Conservation (phyloP, 139 green algal genomes). For the Nannochloris sp. region DNA sequence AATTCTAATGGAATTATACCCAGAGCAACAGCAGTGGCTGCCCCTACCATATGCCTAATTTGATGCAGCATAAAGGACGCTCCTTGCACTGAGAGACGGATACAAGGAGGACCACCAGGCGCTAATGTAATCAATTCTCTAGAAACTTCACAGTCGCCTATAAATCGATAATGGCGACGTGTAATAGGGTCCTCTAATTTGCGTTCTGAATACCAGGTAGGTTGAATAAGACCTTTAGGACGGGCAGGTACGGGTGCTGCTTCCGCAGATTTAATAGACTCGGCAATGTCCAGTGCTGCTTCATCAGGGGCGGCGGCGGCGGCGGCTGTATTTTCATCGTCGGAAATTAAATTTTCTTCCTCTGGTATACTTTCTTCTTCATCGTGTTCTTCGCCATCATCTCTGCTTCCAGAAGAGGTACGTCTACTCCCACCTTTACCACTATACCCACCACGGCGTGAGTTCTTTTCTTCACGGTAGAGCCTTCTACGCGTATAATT, state of each 20-base stretch:
- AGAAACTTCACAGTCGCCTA: conserved; percentile 11
- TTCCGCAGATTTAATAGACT: not conserved
- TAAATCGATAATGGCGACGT: not conserved
- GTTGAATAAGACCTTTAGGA: not conserved
- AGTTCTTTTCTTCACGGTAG: conserved; percentile 23
- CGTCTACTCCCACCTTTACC: too few species aligned
- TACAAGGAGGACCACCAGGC: conserved; percentile 40
- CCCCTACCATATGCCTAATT: conserved; percentile 72
- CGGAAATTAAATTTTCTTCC: not conserved
- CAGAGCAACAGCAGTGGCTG: conserved; percentile 51
- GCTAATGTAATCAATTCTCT: conserved; percentile 24
- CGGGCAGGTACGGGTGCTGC: not conserved
- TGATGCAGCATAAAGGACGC: conserved; percentile 76
- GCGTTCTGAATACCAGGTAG: not conserved
- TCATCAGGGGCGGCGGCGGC: not conserved
- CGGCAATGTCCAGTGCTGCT: not conserved
- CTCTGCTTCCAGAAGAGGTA: not conserved
- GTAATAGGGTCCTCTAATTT: not conserved
- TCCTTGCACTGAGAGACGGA: conserved; percentile 42
- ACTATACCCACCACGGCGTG: not conserved
- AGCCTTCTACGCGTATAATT: conserved; percentile 49
- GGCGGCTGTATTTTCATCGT: not conserved
- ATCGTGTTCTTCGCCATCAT: not conserved
- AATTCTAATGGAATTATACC: conserved; percentile 50
- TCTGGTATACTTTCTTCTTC: not conserved